Conservation (phyloP, 2,329 filamentous ascomycete genomes). For the Microdochium trichocladiopsis region DNA sequence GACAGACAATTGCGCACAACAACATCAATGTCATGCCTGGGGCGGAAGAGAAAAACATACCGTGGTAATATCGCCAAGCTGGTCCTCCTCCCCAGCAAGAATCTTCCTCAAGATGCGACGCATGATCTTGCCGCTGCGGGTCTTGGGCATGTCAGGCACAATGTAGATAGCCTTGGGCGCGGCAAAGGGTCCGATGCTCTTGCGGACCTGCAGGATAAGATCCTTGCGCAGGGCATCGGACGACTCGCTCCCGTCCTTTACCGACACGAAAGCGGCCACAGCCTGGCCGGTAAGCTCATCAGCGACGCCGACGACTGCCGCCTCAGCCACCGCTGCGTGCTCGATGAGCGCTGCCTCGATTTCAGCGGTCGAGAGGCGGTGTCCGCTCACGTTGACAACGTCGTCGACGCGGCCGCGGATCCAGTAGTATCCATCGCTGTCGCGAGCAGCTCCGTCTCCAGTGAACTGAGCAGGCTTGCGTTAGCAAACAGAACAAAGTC, state of each 20-base stretch:
- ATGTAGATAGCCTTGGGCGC: slow-evolving; percentile 90
- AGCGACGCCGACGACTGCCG: slow-evolving; percentile 85
- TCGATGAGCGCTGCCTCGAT: slow-evolving; percentile 96
- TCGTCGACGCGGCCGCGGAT: slow-evolving; percentile 97
- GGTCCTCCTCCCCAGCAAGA: slow-evolving; percentile 91
- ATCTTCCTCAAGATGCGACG: slow-evolving; percentile 95
- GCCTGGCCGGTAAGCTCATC: slow-evolving; percentile 96
- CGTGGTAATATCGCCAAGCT: slow-evolving; percentile 87
- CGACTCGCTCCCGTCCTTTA: slow-evolving; percentile 77
- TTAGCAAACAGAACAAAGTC: slow-evolving; percentile 10
- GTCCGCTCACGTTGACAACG: slow-evolving; percentile 95
- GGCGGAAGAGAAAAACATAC: slow-evolving; percentile 43
- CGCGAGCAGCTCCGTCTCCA: slow-evolving; percentile 88
- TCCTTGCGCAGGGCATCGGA: slow-evolving; percentile 85
- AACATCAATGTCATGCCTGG: neutral
- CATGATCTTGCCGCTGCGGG: slow-evolving; percentile 98
- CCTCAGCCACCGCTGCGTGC: slow-evolving; percentile 83
- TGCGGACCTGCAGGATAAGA: slow-evolving; percentile 87
- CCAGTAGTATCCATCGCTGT: slow-evolving; percentile 99
- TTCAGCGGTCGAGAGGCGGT: slow-evolving; percentile 92
- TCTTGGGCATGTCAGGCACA: slow-evolving; percentile 93
- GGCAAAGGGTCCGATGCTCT: slow-evolving; percentile 95
- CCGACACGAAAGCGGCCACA: slow-evolving; percentile 90
- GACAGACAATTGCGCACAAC: too few relatives aligned
- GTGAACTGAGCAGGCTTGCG: slow-evolving; percentile 55